Conservation (phyloP, 495 filamentous ascomycete genomes). For the Schizothecium vesticola region DNA sequence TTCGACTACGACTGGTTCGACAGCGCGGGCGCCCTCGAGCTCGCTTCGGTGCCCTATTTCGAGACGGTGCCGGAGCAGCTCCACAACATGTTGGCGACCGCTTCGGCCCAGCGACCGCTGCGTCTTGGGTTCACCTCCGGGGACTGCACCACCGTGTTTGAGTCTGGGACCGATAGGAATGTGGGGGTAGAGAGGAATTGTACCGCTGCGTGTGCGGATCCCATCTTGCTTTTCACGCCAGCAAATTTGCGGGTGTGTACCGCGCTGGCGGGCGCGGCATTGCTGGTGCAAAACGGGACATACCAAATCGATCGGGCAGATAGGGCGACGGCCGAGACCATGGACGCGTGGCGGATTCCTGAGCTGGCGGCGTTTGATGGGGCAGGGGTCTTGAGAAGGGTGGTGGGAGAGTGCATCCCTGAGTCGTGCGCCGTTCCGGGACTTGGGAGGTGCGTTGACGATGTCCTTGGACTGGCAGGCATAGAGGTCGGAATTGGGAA, state of each 20-base stretch:
- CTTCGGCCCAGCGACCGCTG: too few relatives aligned
- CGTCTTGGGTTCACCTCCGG: too few relatives aligned
- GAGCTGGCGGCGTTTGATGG: background rate
- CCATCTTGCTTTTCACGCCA: conserved; percentile 1
- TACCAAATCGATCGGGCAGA: background rate
- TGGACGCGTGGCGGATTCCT: background rate
- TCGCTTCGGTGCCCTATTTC: background rate
- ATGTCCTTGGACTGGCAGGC: background rate
- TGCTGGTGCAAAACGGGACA: conserved; percentile 3
- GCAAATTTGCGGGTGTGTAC: conserved; percentile 4
- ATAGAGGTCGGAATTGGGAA: background rate
- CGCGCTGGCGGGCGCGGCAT: conserved; percentile 4
- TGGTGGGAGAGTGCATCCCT: background rate
- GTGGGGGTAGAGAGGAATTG: background rate
- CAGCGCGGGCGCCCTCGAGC: background rate
- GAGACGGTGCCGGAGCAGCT: background rate
- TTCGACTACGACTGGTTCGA: conserved; percentile 7
- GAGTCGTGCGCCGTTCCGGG: background rate
- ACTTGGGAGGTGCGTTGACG: background rate
- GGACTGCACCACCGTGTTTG: too few relatives aligned
- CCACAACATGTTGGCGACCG: conserved; percentile 3
- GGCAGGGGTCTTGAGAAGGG: background rate
- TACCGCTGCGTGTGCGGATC: conserved; percentile 2
- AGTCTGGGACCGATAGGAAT: too few relatives aligned
- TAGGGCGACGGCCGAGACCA: background rate